A percentile compares a stretch with the other conserved stretches of the same genome.
Evolutionary conservation across 225 moss, liverwort and hornwort species (phyloP).

Genomic region (Marchantia paleacea): DNA sequence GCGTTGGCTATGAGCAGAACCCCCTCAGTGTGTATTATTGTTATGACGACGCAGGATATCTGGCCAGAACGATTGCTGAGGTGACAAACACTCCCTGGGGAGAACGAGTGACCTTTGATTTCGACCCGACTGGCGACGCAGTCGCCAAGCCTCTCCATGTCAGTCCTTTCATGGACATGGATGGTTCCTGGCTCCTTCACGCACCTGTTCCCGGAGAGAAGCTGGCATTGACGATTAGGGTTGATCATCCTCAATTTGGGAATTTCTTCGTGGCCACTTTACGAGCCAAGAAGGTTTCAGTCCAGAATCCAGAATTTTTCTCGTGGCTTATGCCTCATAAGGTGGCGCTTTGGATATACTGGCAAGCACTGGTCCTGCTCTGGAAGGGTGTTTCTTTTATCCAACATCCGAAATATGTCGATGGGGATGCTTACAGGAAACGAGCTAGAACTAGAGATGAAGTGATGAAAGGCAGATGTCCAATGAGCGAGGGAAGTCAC

Average conservation of each 20-base stretch:
- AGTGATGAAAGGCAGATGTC: not conserved
- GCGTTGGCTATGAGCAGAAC: constrained; percentile 86
- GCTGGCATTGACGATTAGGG: constrained; percentile 61
- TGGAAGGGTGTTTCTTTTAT: constrained; percentile 80
- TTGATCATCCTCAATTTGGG: constrained; percentile 70
- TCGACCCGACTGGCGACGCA: constrained; percentile 55
- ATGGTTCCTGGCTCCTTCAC: constrained; percentile 66
- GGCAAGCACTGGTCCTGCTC: constrained; percentile 76
- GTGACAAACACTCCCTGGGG: constrained; percentile 97
- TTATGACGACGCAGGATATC: constrained; percentile 50
- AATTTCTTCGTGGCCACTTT: constrained; percentile 75
- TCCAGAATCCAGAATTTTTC: constrained; percentile 55
- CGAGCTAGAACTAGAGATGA: constrained; percentile 50
- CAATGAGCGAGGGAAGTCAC: not conserved
- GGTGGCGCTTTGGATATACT: constrained; percentile 87
- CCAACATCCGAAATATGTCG: constrained; percentile 76
- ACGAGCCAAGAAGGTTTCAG: constrained; percentile 58
- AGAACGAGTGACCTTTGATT: constrained; percentile 75
- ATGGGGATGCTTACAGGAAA: constrained; percentile 56
- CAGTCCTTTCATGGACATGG: constrained; percentile 97
- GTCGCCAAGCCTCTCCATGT: constrained; percentile 86
- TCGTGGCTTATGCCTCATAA: constrained; percentile 93
- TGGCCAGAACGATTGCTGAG: constrained; percentile 77
- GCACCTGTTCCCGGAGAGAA: constrained; percentile 63
- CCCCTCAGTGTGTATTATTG: constrained; percentile 93